phyloP scores from a whole-genome alignment of 805 yeast species.

The Blastobotrys chiropterorum region DNA sequence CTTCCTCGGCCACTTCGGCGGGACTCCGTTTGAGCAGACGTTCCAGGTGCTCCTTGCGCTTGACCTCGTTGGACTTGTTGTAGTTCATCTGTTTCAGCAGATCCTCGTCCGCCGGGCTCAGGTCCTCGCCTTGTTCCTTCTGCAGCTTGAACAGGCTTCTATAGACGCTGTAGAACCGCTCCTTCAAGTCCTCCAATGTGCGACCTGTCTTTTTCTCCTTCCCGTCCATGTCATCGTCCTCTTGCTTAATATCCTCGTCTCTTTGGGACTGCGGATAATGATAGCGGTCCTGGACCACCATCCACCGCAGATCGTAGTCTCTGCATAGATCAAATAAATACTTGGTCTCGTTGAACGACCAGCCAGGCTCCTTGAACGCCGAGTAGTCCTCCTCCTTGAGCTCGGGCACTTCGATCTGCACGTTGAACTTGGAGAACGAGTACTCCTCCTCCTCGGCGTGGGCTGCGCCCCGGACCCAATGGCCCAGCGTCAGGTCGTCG shows the following conservation, averaged over 20 bases:
- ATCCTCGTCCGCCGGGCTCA: conserved; percentile 40
- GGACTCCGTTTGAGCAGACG: conserved; percentile 78
- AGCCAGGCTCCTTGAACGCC: conserved; percentile 36
- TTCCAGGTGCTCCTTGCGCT: conserved; percentile 74
- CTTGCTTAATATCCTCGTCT: background rate
- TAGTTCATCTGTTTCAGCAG: conserved; percentile 61
- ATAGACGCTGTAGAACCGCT: conserved; percentile 67
- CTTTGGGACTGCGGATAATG: too few species aligned
- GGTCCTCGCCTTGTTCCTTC: conserved; percentile 34
- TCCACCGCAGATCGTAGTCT: conserved; percentile 61
- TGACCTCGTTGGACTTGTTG: conserved; percentile 64
- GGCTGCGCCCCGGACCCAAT: conserved; percentile 81
- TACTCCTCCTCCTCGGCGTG: conserved; percentile 42
- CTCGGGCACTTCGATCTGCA: conserved; percentile 60
- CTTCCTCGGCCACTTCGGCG: conserved; percentile 97
- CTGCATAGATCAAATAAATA: conserved; percentile 62
- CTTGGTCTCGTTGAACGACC: conserved; percentile 75
- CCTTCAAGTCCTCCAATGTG: conserved; percentile 73
- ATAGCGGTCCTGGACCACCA: conserved; percentile 58
- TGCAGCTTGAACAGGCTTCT: conserved; percentile 44
- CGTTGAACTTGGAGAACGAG: conserved; percentile 69
- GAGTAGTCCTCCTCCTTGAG: conserved; percentile 57
- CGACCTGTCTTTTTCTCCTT: conserved; percentile 27
- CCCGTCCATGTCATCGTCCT: conserved; percentile 3
- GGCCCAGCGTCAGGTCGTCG: conserved; percentile 52